phyloP scores from a whole-genome alignment of 2,329 filamentous ascomycete genomes.

The Aureobasidium vineae region DNA sequence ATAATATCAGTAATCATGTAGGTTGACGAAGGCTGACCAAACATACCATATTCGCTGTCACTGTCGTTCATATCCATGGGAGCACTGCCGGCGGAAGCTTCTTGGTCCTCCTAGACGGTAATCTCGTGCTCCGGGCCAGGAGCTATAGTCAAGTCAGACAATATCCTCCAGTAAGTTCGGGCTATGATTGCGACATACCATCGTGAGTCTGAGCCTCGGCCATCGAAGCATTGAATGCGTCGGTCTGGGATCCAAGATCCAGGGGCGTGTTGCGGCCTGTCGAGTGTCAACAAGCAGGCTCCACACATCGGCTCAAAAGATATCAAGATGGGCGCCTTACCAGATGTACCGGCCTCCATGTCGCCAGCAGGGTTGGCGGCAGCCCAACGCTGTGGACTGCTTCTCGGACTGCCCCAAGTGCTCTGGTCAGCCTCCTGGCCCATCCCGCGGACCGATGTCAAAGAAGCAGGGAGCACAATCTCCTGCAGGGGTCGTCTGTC shows the following conservation, averaged over 20 bases:
- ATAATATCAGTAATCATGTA: not conserved
- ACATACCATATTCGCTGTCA: conserved; percentile 4
- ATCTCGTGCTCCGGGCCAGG: not conserved
- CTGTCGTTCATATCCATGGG: not conserved
- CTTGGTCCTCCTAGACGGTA: not conserved
- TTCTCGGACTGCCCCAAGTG: not conserved
- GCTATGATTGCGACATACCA: not conserved
- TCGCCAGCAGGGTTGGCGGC: not conserved
- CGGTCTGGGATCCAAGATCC: not conserved
- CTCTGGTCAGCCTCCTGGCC: not conserved
- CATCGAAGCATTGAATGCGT: not conserved
- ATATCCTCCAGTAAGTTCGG: not conserved
- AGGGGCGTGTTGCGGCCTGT: not conserved
- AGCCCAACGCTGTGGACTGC: not conserved
- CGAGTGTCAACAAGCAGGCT: not conserved
- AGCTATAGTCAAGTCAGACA: not conserved
- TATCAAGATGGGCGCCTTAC: not conserved
- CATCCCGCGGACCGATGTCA: not conserved
- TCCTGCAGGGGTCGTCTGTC: conserved; percentile 2
- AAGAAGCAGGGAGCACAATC: conserved; percentile 6
- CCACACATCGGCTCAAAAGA: not conserved
- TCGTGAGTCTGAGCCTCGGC: not conserved
- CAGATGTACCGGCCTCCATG: not conserved
- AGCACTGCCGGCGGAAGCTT: not conserved
- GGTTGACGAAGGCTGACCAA: not conserved